A percentile compares a stretch with the other conserved stretches of the same genome.
phyloP scores from a whole-genome alignment of 148 eudicot genomes.

The Rhododendron kiyosumense region DNA sequence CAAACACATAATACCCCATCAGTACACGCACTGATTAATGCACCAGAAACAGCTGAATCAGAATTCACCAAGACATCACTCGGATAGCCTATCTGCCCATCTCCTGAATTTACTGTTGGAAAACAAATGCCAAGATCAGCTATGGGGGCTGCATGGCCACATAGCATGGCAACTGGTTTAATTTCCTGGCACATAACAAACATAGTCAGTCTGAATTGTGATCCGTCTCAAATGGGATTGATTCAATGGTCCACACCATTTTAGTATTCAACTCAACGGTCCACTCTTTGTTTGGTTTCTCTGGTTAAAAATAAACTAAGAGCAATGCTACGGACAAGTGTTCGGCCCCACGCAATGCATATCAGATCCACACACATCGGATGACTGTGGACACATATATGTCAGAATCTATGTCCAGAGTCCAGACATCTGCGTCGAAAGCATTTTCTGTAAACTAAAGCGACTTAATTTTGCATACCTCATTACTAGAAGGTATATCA shows the following conservation, averaged over 20 bases:
- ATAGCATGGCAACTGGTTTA: constrained; percentile 73
- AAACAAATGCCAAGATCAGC: constrained; percentile 70
- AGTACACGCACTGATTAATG: constrained; percentile 79
- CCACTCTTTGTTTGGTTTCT: constrained; percentile 2
- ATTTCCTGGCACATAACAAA: constrained; percentile 52
- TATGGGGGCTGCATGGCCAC: constrained; percentile 90
- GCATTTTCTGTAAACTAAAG: background rate
- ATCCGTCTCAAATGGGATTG: background rate
- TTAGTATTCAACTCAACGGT: too few species aligned
- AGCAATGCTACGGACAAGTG: background rate
- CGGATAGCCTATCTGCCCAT: constrained; percentile 33
- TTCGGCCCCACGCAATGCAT: background rate
- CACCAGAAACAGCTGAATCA: constrained; percentile 41
- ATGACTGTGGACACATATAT: background rate
- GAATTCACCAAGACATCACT: constrained; percentile 29
- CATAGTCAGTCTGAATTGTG: background rate
- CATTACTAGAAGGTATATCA: background rate
- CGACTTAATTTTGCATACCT: background rate
- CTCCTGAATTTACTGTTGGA: constrained; percentile 52
- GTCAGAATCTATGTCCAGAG: background rate
- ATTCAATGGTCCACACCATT: background rate
- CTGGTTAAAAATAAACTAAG: background rate
- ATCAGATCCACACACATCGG: background rate
- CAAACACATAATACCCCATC: constrained; percentile 95
- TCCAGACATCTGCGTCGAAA: background rate